Conservation (phyloP, 2,329 filamentous ascomycete species). For the Xylariaceae sp. region DNA sequence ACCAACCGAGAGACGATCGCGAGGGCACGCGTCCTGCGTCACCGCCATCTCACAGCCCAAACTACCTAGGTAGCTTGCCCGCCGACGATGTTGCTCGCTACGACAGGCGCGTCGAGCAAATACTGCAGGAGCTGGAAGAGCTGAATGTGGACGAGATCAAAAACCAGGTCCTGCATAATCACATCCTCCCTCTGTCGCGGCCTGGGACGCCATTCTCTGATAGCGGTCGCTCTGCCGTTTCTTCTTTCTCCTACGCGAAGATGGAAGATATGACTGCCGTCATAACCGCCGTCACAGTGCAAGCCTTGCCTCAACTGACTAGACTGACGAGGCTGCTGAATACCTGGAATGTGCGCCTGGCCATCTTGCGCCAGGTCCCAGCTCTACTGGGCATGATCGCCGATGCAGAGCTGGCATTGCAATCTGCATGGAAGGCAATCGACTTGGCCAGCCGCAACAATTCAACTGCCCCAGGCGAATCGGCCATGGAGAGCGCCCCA, state of each 20-base stretch:
- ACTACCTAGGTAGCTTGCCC: conserved; percentile 65
- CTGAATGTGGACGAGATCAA: conserved; percentile 84
- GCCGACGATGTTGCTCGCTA: conserved; percentile 57
- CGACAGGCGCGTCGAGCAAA: conserved; percentile 66
- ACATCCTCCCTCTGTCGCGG: conserved; percentile 57
- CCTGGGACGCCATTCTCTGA: conserved; percentile 39
- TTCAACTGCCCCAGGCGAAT: conserved; percentile 2
- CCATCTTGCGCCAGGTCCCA: conserved; percentile 67
- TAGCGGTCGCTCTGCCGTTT: conserved; percentile 34
- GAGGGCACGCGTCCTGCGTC: conserved; percentile 7
- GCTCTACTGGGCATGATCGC: conserved; percentile 57
- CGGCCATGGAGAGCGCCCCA: conserved; percentile 10
- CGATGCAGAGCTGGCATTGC: conserved; percentile 58
- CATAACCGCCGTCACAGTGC: conserved; percentile 85
- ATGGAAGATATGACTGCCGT: conserved; percentile 88
- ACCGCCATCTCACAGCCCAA: conserved; percentile 22
- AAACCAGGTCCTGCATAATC: conserved; percentile 72
- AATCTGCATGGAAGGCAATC: conserved; percentile 60
- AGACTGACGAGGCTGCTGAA: conserved; percentile 65
- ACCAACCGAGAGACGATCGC: conserved; percentile 13
- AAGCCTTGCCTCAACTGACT: conserved; percentile 74
- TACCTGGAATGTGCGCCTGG: conserved; percentile 69
- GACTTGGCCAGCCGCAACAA: conserved; percentile 8
- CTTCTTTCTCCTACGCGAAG: conserved; percentile 49
- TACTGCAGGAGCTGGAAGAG: conserved; percentile 59